phyloP scores from a whole-genome alignment of 73 alveolate species.

The Stentor coeruleus region DNA sequence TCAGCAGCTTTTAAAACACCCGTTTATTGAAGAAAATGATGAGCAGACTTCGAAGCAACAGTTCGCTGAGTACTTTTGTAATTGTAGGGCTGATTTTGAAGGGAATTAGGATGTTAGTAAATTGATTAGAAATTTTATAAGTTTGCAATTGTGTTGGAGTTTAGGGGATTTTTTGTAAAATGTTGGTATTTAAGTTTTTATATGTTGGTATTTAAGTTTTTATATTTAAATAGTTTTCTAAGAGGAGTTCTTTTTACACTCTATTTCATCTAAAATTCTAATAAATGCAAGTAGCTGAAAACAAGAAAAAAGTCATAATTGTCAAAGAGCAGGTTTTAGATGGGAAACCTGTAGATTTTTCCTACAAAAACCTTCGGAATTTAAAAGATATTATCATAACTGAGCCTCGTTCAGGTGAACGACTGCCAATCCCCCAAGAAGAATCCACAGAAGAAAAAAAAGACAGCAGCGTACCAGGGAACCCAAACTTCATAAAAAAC shows the following conservation, averaged over 20 bases:
- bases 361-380: not conserved
- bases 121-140: too few species aligned
- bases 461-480: not conserved
- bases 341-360: slow-evolving; percentile 24
- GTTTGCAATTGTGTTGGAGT: too few species aligned
- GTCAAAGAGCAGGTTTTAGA: not conserved
- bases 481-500: not conserved
- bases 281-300: slow-evolving; percentile 23
- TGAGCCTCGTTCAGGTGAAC: slow-evolving; percentile 17
- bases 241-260: too few species aligned
- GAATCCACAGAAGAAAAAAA: not conserved
- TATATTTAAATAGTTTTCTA: too few species aligned
- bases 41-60: slow-evolving; percentile 10
- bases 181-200: too few species aligned
- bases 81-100: too few species aligned
- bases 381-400: not conserved
- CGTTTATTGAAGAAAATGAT: slow-evolving; percentile 23
- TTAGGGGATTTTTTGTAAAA: too few species aligned
- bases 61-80: slow-evolving; percentile 22
- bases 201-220: too few species aligned
- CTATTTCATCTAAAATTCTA: too few species aligned
- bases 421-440: slow-evolving; percentile 23
- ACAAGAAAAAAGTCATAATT: not conserved
- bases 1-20: not conserved
- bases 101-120: too few species aligned